Evolutionary conservation across 2,329 filamentous ascomycete genomes (phyloP), one percentile per base, ranked within the genome.

Genomic region (Colletotrichum sp.): DNA sequence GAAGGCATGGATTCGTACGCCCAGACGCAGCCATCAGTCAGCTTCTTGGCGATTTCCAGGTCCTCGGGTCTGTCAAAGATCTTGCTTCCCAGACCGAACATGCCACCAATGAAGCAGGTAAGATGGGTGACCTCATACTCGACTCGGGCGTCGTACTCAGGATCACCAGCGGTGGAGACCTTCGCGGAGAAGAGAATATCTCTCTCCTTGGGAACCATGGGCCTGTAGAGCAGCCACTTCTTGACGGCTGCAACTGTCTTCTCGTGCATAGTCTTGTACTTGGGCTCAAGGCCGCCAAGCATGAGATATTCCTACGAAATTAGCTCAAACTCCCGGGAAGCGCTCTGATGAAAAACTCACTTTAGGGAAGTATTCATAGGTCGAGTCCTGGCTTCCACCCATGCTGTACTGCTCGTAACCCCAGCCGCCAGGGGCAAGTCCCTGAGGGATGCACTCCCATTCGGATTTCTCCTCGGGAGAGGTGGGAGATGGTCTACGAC

Each of bases 131-230:
- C 86, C 77, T 94, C 90, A 80, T 93, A 95, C 63, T 92, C 84
- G 16, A 87, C 88, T 24, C 70, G 77, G 15, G 87, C 81, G 12
- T 88, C 84, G 10, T 80, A 78, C 60, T 85, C 83, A 3, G 82
- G 86, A 4, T 87, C 84, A 16, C 88, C 88, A 2, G 80, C 82
- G 12, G 89, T 88, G 63, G 82, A 86, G n/a, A 91, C 83, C 79
- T 92, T 92, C 28, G 94, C 93, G 0, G 94, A 91, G 76, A 97
- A 92, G 4, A 97, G 88, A n/a, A 97, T 90, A 76, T 96, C 91
- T 69, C 91, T 87, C 8, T 89, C 87, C 34, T 91, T 90, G 8
- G 92, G 90, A 24, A 92, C 90, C 91, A 97, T 94, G 1, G 96
- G 95, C 7, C 93, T 90, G 85, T 92, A 98, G 73, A 98, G 91